Evolutionary conservation across 2,329 filamentous ascomycete species (phyloP).

Genomic region (Beauveria pseudobassiana): DNA sequence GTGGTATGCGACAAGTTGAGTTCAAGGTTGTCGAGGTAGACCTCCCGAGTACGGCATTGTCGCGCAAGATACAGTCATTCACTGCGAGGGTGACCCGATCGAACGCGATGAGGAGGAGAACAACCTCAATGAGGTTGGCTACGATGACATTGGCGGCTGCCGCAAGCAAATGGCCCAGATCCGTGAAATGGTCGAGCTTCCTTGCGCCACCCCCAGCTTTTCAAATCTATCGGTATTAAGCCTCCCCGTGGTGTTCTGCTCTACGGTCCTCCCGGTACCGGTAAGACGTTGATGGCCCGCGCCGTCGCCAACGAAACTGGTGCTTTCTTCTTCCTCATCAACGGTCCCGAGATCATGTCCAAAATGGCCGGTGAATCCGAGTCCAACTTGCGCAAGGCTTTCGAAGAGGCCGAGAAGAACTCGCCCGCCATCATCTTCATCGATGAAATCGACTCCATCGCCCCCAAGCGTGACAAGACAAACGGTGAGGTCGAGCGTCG

Average conservation of each 20-base stretch:
- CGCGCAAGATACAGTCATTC: constrained; percentile 96
- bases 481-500: constrained; percentile 98
- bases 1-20: constrained; percentile 97
- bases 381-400: constrained; percentile 97
- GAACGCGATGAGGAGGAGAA: constrained; percentile 98
- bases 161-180: constrained; percentile 99
- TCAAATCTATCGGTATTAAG: constrained; percentile 99
- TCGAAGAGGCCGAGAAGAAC: constrained; percentile 99
- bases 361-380: constrained; percentile 99
- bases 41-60: constrained; percentile 96
- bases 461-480: constrained; percentile 99
- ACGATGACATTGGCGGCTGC: constrained; percentile 98
- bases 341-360: constrained; percentile 99
- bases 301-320: constrained; percentile 98
- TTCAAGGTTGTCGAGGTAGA: constrained; percentile 99
- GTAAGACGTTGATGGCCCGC: constrained; percentile 98
- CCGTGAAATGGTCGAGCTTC: constrained; percentile 94
- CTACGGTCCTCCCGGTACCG: constrained; percentile 93
- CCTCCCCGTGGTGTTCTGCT: constrained; percentile 96
- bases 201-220: constrained; percentile 92
- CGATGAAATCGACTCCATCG: constrained; percentile 98
- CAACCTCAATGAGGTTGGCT: constrained; percentile 97
- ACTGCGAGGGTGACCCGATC: constrained; percentile 91
- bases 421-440: constrained; percentile 99
- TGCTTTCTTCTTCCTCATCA: constrained; percentile 99